These are phyloP conservation scores for Sungouiella thailandica DNA, from an alignment of 805 yeast genomes.

Conservation along the genomic window DNA sequence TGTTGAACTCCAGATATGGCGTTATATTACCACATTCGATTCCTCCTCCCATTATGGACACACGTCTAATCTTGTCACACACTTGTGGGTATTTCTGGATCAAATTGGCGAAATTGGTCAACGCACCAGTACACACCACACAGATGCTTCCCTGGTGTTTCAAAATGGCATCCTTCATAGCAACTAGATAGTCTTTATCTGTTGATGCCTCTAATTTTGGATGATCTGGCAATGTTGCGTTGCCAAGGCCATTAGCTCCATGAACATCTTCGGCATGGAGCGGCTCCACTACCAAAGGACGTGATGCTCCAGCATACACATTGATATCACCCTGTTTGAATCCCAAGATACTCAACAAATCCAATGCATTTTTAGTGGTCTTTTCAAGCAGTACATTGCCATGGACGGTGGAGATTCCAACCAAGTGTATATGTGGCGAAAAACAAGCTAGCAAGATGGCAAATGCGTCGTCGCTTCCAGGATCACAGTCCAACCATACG, in stretches of 20 bases:
- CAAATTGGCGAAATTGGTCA: conserved; percentile 65
- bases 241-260: conserved; percentile 74
- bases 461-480: conserved; percentile 85
- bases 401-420: conserved; percentile 72
- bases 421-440: conserved; percentile 51
- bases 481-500: conserved; percentile 88
- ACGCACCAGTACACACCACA: conserved; percentile 70
- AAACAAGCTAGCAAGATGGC: conserved; percentile 63
- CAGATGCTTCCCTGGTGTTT: conserved; percentile 45
- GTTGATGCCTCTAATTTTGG: conserved; percentile 28
- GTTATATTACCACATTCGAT: conserved; percentile 47
- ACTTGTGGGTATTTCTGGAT: conserved; percentile 52
- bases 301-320: conserved; percentile 61
- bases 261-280: conserved; percentile 60
- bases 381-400: conserved; percentile 63
- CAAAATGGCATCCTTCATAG: conserved; percentile 39
- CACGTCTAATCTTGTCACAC: conserved; percentile 41
- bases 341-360: conserved; percentile 56
- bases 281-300: conserved; percentile 50
- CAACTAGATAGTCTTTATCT: conserved; percentile 28
- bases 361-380: conserved; percentile 67
- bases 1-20: conserved; percentile 66
- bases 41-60: conserved; percentile 79
- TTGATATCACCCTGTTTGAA: conserved; percentile 42
- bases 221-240: conserved; percentile 53